Base-by-base conservation (phyloP, 345 rosid species). In the Syzygium aqueum region DNA sequence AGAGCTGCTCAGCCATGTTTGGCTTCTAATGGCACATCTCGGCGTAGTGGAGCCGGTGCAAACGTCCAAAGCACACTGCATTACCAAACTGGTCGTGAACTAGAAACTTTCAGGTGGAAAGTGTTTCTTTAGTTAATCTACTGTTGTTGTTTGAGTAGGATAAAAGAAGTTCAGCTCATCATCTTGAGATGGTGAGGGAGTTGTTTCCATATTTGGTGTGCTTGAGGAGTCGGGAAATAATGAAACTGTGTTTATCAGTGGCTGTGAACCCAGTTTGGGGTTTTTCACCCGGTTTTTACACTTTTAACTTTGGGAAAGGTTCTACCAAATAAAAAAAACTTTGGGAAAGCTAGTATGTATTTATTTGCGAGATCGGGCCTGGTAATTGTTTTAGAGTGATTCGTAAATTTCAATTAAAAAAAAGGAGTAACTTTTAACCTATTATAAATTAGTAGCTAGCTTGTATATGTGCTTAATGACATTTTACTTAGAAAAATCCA, bases 1-100 rank as follows among this genome's bases (percentile, higher is more conserved):
- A 33, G 95, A 95, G 85, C 91, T 95, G 9, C 87, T 93, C 43
- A 91, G 89, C 84, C 93, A 92, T 52, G 93, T 93, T 0, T 93
- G 96, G 94, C 90, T 93, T 33, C 87, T 93, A 59, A 87, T 91
- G 93, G 92, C 94, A 33, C 95, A 94, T 89, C 88, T 93, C n/a
- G 95, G 95, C 49, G 77, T 94, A 3, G 92, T 92, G 3, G 94
- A 94, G 19, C 95, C 92, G 51, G 89, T 89, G 61, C 90, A 89
- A 73, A 89, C 89, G 84, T 88, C 92, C 10, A 87, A 88, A 40
- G 94, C 89, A 11, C 92, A 90, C 85, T 92, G 92, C 54, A 92
- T 93, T 86, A 93, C 93, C 30, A 92, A 85, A 88, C 77, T 92
- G 15, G 8, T 23, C 10, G 56, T 84, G 22, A 16, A 33, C 46